Percentiles rank a stretch among this genome's conserved stretches.
Conservation (phyloP, 192 early-diverging fungal genomes). For the Gonapodya prolifera region DNA sequence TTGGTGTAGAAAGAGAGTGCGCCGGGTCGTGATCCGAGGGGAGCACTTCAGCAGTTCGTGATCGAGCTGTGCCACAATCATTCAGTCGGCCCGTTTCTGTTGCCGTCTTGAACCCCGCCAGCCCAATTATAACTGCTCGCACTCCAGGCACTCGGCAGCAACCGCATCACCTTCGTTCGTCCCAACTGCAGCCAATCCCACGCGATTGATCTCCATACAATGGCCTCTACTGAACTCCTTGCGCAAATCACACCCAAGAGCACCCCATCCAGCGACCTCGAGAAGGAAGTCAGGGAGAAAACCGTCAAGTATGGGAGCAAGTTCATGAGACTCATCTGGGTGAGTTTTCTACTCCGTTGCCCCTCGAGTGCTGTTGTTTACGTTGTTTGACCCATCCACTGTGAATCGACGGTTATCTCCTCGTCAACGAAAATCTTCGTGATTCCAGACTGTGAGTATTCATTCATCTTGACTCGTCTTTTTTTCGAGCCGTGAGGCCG, state of each 20-base stretch:
- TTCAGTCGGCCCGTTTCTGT: no score
- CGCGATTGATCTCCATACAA: no score
- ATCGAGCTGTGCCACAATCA: no score
- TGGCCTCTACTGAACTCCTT: background rate
- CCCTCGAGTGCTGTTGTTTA: background rate
- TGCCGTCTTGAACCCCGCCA: no score
- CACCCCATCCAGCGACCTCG: background rate
- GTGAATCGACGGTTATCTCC: background rate
- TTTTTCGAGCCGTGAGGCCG: background rate
- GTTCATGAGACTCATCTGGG: background rate
- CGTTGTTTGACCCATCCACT: background rate
- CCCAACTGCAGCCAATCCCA: no score
- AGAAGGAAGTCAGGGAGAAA: background rate
- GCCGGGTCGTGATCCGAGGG: no score
- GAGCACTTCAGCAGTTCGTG: no score
- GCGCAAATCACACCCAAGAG: background rate
- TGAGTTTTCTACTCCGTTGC: background rate
- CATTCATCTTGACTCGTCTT: background rate
- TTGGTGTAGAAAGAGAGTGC: no score
- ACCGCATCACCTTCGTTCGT: no score
- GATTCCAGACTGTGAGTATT: background rate
- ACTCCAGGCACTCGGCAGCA: no score
- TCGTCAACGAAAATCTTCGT: background rate
- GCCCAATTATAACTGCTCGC: no score
- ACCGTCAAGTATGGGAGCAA: background rate